These are phyloP conservation scores for Closterium sp. DNA, from an alignment of 139 green algal genomes.

Conservation along the genomic window DNA sequence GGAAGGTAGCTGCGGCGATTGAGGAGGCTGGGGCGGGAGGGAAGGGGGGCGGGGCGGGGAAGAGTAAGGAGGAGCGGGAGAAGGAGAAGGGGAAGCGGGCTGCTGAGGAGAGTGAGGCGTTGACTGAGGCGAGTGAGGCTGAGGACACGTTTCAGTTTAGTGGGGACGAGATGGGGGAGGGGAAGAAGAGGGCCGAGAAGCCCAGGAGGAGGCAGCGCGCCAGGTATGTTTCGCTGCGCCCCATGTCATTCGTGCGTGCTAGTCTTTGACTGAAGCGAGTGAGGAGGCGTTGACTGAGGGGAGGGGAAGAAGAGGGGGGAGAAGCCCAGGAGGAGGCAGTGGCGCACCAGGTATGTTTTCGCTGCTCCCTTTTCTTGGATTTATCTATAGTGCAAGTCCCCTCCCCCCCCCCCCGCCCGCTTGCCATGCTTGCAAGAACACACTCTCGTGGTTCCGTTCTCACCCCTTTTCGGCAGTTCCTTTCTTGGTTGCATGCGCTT, in stretches of 20 bases:
- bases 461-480: too few species aligned
- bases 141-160: conserved; percentile 75
- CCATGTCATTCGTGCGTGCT: too few species aligned
- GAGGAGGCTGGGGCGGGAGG: not conserved
- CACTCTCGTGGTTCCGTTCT: too few species aligned
- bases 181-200: not conserved
- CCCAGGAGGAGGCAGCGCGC: not conserved
- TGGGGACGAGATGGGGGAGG: conserved; percentile 42
- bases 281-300: too few species aligned
- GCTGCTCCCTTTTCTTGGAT: too few species aligned
- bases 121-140: conserved; percentile 56
- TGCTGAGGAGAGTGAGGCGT: conserved; percentile 20
- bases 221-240: not conserved
- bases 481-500: too few species aligned
- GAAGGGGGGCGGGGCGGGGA: conserved; percentile 26
- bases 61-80: conserved; percentile 33
- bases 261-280: not conserved
- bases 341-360: not conserved
- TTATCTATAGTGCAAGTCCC: too few species aligned
- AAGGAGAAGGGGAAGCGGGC: not conserved
- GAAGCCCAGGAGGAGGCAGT: not conserved
- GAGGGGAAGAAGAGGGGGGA: not conserved
- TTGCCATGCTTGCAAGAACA: too few species aligned
- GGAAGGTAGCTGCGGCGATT: not conserved
- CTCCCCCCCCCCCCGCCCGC: too few species aligned